Evolutionary conservation across 2,329 filamentous ascomycete species (phyloP).

Genomic region (Colletotrichum cordylinicola): DNA sequence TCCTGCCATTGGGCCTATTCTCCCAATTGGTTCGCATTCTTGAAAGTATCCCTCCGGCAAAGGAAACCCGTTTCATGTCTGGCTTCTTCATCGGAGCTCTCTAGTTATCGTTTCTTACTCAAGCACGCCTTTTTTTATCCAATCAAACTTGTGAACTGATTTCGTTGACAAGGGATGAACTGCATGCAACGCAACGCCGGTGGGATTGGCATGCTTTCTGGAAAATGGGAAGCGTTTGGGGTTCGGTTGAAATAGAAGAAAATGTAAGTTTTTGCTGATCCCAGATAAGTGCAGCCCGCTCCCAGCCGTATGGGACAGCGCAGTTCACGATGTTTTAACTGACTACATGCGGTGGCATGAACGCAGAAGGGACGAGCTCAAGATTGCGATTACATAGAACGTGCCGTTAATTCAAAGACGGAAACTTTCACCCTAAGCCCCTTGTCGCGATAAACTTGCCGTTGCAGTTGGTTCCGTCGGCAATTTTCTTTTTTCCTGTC

Average conservation of each 20-base stretch:
- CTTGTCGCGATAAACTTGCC: not conserved
- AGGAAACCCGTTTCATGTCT: not conserved
- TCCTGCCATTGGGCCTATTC: not conserved
- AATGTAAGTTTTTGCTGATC: not conserved
- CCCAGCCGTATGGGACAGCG: not conserved
- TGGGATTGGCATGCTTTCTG: not conserved
- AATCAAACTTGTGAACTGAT: not conserved
- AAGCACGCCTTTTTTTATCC: fast-evolving
- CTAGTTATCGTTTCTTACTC: not conserved
- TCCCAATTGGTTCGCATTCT: not conserved
- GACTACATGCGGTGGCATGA: not conserved
- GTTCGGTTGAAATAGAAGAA: not conserved
- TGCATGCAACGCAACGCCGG: not conserved
- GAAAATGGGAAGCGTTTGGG: fast-evolving
- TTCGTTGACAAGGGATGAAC: not conserved
- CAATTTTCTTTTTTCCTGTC: not conserved
- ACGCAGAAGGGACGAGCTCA: not conserved
- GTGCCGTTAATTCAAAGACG: not conserved
- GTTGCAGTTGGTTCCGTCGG: not conserved
- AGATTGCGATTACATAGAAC: not conserved
- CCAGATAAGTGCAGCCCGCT: not conserved
- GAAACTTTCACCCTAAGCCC: not conserved
- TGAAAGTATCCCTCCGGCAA: not conserved
- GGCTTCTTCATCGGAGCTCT: not conserved
- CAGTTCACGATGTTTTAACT: not conserved